phyloP scores from a whole-genome alignment of 768 basidiomycete species.

The Mycena rebaudengoi region DNA sequence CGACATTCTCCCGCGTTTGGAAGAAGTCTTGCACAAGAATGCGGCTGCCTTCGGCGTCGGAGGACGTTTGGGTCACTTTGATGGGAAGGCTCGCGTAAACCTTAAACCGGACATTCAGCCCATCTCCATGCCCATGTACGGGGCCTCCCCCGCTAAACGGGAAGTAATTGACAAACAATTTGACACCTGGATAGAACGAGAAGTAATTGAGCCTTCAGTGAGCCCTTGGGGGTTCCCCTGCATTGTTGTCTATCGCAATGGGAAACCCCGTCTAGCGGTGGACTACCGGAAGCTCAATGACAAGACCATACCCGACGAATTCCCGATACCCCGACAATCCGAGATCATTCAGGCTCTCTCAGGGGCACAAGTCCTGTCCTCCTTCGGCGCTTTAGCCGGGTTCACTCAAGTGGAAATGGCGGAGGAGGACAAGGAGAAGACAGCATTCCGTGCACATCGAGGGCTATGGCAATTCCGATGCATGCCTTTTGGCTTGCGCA shows the following conservation, averaged over 20 bases:
- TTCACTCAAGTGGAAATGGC: constrained; percentile 40
- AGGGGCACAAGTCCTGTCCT: constrained; percentile 24
- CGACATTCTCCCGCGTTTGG: not conserved
- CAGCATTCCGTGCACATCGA: constrained; percentile 39
- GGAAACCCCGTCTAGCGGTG: constrained; percentile 44
- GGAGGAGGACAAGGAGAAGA: constrained; percentile 32
- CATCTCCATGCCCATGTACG: constrained; percentile 32
- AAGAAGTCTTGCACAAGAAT: constrained; percentile 15
- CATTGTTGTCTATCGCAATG: constrained; percentile 45
- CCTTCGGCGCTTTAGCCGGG: constrained; percentile 36
- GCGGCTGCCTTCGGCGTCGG: constrained; percentile 32
- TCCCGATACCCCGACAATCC: constrained; percentile 35
- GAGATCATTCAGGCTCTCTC: constrained; percentile 34
- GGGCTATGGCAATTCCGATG: constrained; percentile 40
- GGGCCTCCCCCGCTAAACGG: constrained; percentile 30
- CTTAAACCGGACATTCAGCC: constrained; percentile 25
- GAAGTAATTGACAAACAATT: constrained; percentile 38
- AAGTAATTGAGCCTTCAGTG: constrained; percentile 39
- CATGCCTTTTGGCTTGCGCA: not conserved
- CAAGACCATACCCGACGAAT: constrained; percentile 35
- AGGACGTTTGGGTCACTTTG: constrained; percentile 29
- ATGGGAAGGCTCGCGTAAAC: constrained; percentile 25
- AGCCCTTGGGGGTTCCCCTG: constrained; percentile 29
- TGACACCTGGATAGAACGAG: constrained; percentile 34
- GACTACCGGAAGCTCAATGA: constrained; percentile 35